These are phyloP conservation scores for Dactylorhiza incarnata DNA, from an alignment of 106 monocot genomes.

Conservation along the genomic window DNA sequence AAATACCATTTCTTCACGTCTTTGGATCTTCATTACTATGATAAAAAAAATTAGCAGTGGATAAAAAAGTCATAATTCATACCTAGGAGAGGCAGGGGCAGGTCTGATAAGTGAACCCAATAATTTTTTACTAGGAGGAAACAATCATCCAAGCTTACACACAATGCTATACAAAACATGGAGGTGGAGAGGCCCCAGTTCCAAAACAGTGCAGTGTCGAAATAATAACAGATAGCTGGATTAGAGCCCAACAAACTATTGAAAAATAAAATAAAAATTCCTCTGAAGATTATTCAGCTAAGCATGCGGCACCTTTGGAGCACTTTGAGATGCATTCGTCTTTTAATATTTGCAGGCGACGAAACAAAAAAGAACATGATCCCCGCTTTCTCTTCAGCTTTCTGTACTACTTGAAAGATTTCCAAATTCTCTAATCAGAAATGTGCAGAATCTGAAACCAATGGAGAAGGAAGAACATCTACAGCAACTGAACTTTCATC, in stretches of 20 bases:
- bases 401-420: not conserved
- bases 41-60: too few relatives aligned
- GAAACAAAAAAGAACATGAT: not conserved
- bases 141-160: too few relatives aligned
- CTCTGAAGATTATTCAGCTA: not conserved
- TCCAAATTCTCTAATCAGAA: not conserved
- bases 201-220: not conserved
- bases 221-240: not conserved
- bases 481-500: not conserved
- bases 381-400: not conserved
- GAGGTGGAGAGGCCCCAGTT: not conserved
- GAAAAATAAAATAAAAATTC: not conserved
- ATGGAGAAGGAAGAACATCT: not conserved
- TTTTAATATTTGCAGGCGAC: too few relatives aligned
- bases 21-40: too few relatives aligned
- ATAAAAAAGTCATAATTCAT: too few relatives aligned
- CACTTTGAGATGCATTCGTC: not conserved
- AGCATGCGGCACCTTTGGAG: not conserved
- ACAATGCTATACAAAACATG: slow-evolving; percentile 2
- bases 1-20: too few relatives aligned
- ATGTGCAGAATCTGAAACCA: not conserved
- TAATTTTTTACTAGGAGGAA: too few relatives aligned
- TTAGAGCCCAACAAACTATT: not conserved
- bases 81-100: too few relatives aligned
- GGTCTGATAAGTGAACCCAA: too few relatives aligned